A percentile compares a stretch with the other conserved stretches of the same genome.
These are phyloP conservation scores for Silene coronaria DNA, from an alignment of 179 eudicot genomes.

Conservation along the genomic window DNA sequence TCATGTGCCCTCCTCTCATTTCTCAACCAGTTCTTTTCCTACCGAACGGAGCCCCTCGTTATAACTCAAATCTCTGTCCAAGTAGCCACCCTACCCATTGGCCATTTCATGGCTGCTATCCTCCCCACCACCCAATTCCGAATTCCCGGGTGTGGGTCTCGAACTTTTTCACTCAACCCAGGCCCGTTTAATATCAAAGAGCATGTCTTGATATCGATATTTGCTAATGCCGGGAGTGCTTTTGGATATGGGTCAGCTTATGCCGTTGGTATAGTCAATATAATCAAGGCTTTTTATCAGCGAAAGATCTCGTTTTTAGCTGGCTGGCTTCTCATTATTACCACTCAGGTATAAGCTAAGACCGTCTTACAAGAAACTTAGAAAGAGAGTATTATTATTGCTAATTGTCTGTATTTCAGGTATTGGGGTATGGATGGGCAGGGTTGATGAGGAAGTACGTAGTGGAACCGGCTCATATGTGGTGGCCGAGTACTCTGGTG, in stretches of 20 bases:
- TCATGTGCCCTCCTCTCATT: conserved; percentile 67
- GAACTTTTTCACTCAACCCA: conserved; percentile 56
- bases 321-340: conserved; percentile 71
- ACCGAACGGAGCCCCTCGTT: conserved; percentile 71
- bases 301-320: conserved; percentile 65
- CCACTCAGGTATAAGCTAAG: conserved; percentile 58
- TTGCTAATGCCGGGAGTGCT: conserved; percentile 83
- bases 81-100: conserved; percentile 64
- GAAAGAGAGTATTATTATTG: too few species aligned
- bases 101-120: conserved; percentile 53
- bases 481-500: conserved; percentile 88
- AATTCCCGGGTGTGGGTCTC: conserved; percentile 52
- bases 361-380: not conserved
- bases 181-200: conserved; percentile 89
- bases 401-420: conserved; percentile 33
- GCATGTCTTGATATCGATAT: conserved; percentile 71
- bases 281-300: conserved; percentile 65
- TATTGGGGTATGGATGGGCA: conserved; percentile 88
- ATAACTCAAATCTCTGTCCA: conserved; percentile 77
- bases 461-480: conserved; percentile 92
- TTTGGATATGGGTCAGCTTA: conserved; percentile 77
- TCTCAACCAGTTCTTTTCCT: conserved; percentile 75
- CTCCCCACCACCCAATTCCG: conserved; percentile 46
- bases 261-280: conserved; percentile 64
- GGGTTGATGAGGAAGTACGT: conserved; percentile 72